phyloP scores from a whole-genome alignment of 768 basidiomycete genomes.

The Cytidiella melzeri region DNA sequence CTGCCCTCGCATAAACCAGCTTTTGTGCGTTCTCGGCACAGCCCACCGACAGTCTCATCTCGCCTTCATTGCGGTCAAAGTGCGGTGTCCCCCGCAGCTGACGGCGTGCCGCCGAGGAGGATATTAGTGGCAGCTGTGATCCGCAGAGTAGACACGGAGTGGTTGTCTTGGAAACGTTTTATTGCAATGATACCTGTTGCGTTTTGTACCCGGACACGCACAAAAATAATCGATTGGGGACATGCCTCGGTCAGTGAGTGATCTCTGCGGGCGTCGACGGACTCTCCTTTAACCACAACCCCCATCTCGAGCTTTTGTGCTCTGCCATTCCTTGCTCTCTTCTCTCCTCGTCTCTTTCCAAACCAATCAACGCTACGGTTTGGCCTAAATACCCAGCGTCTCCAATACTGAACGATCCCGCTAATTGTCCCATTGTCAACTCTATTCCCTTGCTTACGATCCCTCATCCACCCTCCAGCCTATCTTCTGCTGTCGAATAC shows the following conservation, averaged over 20 bases:
- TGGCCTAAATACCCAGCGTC: background rate
- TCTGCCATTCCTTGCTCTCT: constrained; percentile 1
- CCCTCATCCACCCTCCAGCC: background rate
- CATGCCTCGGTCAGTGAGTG: background rate
- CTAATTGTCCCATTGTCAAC: background rate
- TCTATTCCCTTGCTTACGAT: background rate
- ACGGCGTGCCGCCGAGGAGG: too few species aligned
- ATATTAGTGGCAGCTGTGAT: background rate
- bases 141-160: background rate
- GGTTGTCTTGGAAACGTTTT: background rate
- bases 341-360: background rate
- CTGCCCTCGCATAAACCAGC: too few species aligned
- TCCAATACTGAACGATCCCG: background rate
- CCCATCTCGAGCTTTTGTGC: background rate
- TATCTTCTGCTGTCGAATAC: background rate
- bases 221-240: background rate
- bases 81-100: too few species aligned
- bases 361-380: background rate
- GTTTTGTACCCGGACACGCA: background rate
- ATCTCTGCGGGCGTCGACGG: background rate
- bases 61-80: too few species aligned
- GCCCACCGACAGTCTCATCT: too few species aligned
- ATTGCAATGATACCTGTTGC: background rate
- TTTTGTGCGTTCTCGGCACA: too few species aligned
- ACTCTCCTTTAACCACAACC: background rate